phyloP scores from a whole-genome alignment of 805 yeast genomes.

The Vanderwaltozyma tropicalis region DNA sequence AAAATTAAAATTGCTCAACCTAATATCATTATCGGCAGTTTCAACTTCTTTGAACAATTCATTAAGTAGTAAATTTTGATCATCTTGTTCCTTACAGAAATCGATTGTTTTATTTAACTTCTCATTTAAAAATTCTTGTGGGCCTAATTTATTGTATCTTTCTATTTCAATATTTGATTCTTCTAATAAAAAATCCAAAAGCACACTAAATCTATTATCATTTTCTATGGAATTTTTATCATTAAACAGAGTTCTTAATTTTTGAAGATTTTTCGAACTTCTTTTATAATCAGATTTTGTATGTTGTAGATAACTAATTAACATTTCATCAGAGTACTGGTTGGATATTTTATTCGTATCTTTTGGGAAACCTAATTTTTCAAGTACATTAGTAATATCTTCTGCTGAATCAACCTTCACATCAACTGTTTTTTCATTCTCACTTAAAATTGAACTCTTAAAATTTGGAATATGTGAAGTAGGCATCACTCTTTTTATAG shows the following conservation, averaged over 20 bases:
- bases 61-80: neutral
- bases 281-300: constrained; percentile 17
- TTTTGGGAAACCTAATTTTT: constrained; percentile 9
- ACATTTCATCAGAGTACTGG: too few relatives aligned
- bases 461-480: too few relatives aligned
- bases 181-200: constrained; percentile 15
- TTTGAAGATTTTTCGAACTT: constrained; percentile 14
- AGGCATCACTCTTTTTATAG: too few relatives aligned
- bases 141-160: constrained; percentile 9
- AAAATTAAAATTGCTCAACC: constrained; percentile 10
- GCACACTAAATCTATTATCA: constrained; percentile 5
- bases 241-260: constrained; percentile 5
- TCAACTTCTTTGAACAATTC: neutral
- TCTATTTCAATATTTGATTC: constrained; percentile 20
- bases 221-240: neutral
- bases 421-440: neutral
- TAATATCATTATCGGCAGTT: neutral
- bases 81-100: neutral
- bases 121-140: constrained; percentile 4
- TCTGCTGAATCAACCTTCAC: neutral
- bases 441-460: too few relatives aligned
- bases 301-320: constrained; percentile 18
- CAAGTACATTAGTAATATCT: neutral
- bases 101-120: neutral
- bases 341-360: neutral